These are phyloP conservation scores for Heliosperma pusillum DNA, from an alignment of 148 eudicot genomes.

Conservation along the genomic window DNA sequence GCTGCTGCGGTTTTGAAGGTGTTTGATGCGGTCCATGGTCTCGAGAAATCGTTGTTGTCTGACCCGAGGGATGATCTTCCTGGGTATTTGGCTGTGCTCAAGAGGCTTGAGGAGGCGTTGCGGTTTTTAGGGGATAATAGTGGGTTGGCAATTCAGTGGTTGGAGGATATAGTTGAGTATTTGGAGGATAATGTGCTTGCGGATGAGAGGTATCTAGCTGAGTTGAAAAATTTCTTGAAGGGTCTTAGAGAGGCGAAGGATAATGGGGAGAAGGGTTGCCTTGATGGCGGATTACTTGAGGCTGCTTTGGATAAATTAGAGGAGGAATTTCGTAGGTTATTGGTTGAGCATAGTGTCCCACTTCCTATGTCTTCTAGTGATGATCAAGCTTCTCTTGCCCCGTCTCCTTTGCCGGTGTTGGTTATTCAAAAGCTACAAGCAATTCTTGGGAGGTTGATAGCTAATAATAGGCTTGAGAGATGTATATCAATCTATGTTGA, in stretches of 20 bases:
- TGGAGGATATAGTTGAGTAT: conserved; percentile 81
- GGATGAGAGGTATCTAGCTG: conserved; percentile 47
- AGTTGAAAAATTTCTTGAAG: conserved; percentile 45
- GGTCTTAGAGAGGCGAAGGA: conserved; percentile 50
- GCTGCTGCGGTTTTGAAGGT: conserved; percentile 84
- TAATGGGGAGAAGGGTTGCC: conserved; percentile 44
- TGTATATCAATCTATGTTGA: conserved; percentile 72
- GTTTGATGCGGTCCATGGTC: conserved; percentile 77
- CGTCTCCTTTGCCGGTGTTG: conserved; percentile 67
- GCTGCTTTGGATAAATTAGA: conserved; percentile 60
- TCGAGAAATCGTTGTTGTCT: conserved; percentile 66
- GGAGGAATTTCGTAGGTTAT: conserved; percentile 50
- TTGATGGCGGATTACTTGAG: conserved; percentile 73
- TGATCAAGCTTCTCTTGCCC: conserved; percentile 63
- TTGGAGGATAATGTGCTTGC: conserved; percentile 72
- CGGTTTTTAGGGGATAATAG: conserved; percentile 66
- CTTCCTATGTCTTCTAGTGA: conserved; percentile 62
- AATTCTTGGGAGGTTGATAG: conserved; percentile 61
- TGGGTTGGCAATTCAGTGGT: conserved; percentile 85
- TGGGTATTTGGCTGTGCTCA: conserved; percentile 67
- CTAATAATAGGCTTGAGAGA: conserved; percentile 58
- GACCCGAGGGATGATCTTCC: conserved; percentile 67
- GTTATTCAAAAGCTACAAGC: conserved; percentile 79
- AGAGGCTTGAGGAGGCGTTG: conserved; percentile 71
- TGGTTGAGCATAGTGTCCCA: conserved; percentile 61